Percentiles rank a stretch among this genome's conserved stretches.
Conservation (phyloP, 441 rosid genomes). For the Biscutella auriculata region DNA sequence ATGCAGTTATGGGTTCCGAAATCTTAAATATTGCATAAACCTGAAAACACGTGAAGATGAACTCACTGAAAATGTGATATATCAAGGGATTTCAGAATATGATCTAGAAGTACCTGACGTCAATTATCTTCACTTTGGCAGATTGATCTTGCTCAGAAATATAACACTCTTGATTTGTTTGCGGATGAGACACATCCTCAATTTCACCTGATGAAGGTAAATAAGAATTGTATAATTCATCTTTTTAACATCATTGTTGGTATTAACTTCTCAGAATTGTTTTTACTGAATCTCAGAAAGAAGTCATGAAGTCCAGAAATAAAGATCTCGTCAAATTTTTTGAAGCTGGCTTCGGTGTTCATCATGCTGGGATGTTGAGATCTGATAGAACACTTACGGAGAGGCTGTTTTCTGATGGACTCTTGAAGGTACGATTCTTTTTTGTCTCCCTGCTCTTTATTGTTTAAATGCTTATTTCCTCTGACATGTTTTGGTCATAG, state of each 20-base stretch:
- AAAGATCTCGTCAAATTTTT: slow-evolving; percentile 82
- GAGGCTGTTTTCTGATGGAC: slow-evolving; percentile 82
- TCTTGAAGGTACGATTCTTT: slow-evolving; percentile 57
- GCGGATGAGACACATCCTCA: slow-evolving; percentile 66
- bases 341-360: slow-evolving; percentile 72
- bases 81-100: neutral
- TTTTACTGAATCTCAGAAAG: slow-evolving; percentile 49
- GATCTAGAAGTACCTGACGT: slow-evolving; percentile 10
- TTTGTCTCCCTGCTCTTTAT: slow-evolving; percentile 15
- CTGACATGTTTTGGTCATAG: slow-evolving; percentile 30
- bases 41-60: neutral
- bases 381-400: slow-evolving; percentile 93
- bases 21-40: neutral
- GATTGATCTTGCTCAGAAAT: slow-evolving; percentile 75
- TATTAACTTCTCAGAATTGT: slow-evolving; percentile 1
- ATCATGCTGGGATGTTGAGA: slow-evolving; percentile 98
- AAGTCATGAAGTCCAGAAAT: slow-evolving; percentile 90
- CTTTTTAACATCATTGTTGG: neutral
- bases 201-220: slow-evolving; percentile 55
- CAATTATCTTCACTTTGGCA: slow-evolving; percentile 25
- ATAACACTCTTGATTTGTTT: slow-evolving; percentile 59
- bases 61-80: neutral
- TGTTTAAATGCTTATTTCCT: neutral
- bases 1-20: slow-evolving; percentile 3
- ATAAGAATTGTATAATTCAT: neutral